These are phyloP conservation scores for Allodekkera sacchari DNA, from an alignment of 805 yeast genomes.

Conservation along the genomic window DNA sequence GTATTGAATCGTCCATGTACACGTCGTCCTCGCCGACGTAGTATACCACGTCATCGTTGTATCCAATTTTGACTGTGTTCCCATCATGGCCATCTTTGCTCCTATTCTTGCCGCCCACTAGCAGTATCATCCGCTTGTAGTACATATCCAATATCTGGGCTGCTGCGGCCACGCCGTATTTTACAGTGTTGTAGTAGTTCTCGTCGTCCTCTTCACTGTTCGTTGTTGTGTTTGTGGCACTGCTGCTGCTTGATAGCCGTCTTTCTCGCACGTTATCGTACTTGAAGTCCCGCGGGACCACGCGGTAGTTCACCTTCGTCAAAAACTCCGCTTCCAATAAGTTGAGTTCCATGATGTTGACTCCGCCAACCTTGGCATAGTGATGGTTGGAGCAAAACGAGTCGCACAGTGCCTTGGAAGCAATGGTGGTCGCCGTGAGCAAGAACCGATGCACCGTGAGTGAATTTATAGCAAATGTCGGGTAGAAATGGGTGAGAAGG, in stretches of 20 bases:
- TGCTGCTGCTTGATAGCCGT: slow-evolving; percentile 12
- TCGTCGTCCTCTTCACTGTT: slow-evolving; percentile 14
- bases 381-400: slow-evolving; percentile 89
- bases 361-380: slow-evolving; percentile 95
- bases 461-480: slow-evolving; percentile 76
- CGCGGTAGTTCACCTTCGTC: slow-evolving; percentile 68
- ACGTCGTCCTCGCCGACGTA: slow-evolving; percentile 4
- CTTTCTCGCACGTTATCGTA: slow-evolving; percentile 21
- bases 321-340: slow-evolving; percentile 84
- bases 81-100: slow-evolving; percentile 4
- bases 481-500: slow-evolving; percentile 66
- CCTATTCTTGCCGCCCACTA: slow-evolving; percentile 32
- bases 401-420: slow-evolving; percentile 87
- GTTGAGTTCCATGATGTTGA: slow-evolving; percentile 73
- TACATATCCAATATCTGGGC: slow-evolving; percentile 37
- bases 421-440: slow-evolving; percentile 83
- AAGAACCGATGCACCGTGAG: slow-evolving; percentile 90
- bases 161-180: slow-evolving; percentile 24
- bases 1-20: slow-evolving; percentile 2
- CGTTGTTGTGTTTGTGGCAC: background rate
- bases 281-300: slow-evolving; percentile 48
- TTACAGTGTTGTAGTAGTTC: slow-evolving; percentile 18
- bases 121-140: slow-evolving; percentile 38
- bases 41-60: slow-evolving; percentile 18
- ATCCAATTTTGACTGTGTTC: slow-evolving; percentile 20